These are phyloP conservation scores for Eucalyptus marginata DNA, from an alignment of 345 rosid species.

Conservation along the genomic window DNA sequence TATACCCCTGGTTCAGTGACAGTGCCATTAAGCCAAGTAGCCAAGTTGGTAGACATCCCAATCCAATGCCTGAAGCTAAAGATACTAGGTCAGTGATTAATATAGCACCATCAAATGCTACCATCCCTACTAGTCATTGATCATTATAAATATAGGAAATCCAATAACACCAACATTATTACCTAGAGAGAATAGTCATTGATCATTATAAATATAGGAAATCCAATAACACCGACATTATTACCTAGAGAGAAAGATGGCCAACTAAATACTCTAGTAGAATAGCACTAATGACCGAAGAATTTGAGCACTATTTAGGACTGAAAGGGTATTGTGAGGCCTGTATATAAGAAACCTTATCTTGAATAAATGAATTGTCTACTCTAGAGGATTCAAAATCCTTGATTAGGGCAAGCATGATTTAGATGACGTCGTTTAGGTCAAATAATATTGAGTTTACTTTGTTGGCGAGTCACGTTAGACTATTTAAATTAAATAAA, in stretches of 20 bases:
- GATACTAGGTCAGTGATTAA: neutral
- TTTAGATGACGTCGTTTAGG: rapidly evolving
- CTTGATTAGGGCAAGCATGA: neutral
- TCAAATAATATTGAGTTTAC: neutral
- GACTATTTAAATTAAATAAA: neutral
- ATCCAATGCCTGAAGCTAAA: neutral
- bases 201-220: neutral
- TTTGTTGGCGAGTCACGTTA: neutral
- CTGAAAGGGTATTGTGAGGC: neutral
- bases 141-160: neutral
- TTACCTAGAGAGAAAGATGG: neutral
- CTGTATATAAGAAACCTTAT: neutral
- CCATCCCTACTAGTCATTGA: rapidly evolving
- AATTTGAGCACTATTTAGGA: neutral
- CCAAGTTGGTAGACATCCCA: neutral
- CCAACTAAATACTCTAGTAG: neutral
- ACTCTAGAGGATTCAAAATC: neutral
- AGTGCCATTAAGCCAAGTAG: rapidly evolving
- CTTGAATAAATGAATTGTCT: neutral
- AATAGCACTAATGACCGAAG: neutral
- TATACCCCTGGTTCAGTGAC: rapidly evolving
- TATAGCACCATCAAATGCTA: neutral
- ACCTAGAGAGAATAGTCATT: neutral
- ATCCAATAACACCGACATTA: neutral
- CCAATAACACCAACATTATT: neutral